Base-by-base conservation (phyloP, 1,284 basidiomycete species). In the Termitomyces sp. region DNA sequence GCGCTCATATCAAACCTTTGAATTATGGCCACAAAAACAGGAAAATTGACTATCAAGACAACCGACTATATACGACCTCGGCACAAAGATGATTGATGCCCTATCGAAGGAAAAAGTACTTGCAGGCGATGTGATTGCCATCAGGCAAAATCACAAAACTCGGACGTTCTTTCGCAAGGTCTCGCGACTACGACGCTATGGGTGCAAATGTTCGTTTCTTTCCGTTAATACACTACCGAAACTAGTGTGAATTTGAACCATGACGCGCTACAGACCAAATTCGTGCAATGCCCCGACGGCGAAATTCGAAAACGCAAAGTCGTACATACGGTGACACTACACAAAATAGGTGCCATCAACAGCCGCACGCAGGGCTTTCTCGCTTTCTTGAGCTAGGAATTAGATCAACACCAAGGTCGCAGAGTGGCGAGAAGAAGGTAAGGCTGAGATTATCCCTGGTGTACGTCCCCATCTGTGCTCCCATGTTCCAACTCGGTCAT, bases 311-410 rank as follows among this genome's bases (percentile, higher is more conserved):
- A 93, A 62, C 86, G 95, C 59, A 94, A 93, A 72, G 91, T 98
- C 37, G 90, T 95, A 5, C 96, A 99, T 70, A 97, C 94, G 0
- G 95, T 99, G 9, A 95, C 94, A 1, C 76, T 99, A 26, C 97
- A 98, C 72, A 97, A 99, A 73, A 99, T 99, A 63, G 97, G 99
- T 65, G 96, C 98, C 49, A 98, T 99, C 78, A 99, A 99, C 77
- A 95, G 91, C 60, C 81, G 96, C 47, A 98, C 96, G 19, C 97
- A 99, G 76, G 96, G 91, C 43, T 85, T 88, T 75, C 80, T 89
- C 34, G 84, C 84, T 0, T 73, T 87, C 9, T 89, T 86, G 96
- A 98, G 68, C 75, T 99, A 56, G 96, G 45, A 93, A 92, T 63
- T 95, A 98, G 72, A 98, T 98, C 72, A 94, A 99, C 70, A 83